Evolutionary conservation across 2,329 filamentous ascomycete species (phyloP).

Genomic region (Fusarium sp.): DNA sequence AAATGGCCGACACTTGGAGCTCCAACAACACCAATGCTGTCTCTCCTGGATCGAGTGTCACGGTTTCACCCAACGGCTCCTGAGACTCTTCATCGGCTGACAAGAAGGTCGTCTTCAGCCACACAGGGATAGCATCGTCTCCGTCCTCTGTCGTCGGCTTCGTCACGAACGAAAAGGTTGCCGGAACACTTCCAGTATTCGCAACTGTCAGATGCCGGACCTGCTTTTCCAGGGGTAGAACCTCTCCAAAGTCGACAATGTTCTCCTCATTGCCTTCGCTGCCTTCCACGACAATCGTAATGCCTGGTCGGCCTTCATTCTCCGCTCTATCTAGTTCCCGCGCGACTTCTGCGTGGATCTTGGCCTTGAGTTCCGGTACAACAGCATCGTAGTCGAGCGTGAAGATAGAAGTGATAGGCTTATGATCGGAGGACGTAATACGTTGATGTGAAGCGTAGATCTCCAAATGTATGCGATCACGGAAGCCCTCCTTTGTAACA

Average conservation of each 20-base stretch:
- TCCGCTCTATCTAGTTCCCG: constrained; percentile 90
- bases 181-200: constrained; percentile 87
- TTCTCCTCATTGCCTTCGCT: constrained; percentile 58
- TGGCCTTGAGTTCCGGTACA: constrained; percentile 84
- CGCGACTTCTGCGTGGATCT: constrained; percentile 87
- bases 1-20: constrained; percentile 72
- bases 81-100: constrained; percentile 52
- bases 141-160: constrained; percentile 67
- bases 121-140: constrained; percentile 63
- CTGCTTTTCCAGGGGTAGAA: constrained; percentile 76
- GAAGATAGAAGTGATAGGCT: constrained; percentile 88
- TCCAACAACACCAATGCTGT: constrained; percentile 78
- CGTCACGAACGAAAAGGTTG: constrained; percentile 84
- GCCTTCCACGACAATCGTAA: constrained; percentile 84
- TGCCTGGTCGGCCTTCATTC: constrained; percentile 86
- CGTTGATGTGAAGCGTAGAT: constrained; percentile 90
- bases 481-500: constrained; percentile 68
- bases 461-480: constrained; percentile 67
- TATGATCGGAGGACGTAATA: constrained; percentile 94
- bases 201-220: constrained; percentile 82
- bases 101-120: constrained; percentile 78
- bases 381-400: constrained; percentile 88
- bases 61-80: constrained; percentile 57
- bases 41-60: constrained; percentile 86
- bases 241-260: constrained; percentile 81